phyloP scores from a whole-genome alignment of 1,139 yeast species.

The Yamadazyma taylorii region DNA sequence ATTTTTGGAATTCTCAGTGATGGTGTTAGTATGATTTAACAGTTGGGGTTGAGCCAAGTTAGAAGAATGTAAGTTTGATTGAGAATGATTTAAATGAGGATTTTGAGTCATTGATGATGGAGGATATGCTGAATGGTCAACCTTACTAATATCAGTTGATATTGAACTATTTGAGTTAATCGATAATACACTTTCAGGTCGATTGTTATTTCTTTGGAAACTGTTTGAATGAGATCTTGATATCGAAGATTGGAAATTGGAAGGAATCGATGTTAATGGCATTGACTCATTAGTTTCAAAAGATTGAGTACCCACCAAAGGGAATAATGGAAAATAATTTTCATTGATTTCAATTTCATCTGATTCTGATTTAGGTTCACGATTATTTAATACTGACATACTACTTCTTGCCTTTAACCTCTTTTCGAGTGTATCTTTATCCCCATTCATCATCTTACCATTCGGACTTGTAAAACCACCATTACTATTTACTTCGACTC shows the following conservation, averaged over 20 bases:
- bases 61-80: constrained; percentile 9
- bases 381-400: not conserved
- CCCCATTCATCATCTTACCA: not conserved
- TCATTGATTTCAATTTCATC: constrained; percentile 12
- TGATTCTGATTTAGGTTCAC: not conserved
- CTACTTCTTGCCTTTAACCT: not conserved
- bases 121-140: constrained; percentile 14
- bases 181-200: constrained; percentile 47
- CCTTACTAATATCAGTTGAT: constrained; percentile 10
- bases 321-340: constrained; percentile 51
- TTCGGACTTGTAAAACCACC: not conserved
- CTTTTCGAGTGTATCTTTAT: not conserved
- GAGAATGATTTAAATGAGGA: constrained; percentile 7
- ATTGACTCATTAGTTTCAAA: constrained; percentile 38
- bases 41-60: not conserved
- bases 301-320: constrained; percentile 48
- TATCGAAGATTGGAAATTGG: constrained; percentile 5
- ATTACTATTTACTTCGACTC: not conserved
- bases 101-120: constrained; percentile 10
- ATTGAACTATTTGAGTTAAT: constrained; percentile 39
- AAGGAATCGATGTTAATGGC: constrained; percentile 36
- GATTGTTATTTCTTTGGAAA: constrained; percentile 24
- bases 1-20: constrained; percentile 2
- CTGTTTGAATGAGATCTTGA: constrained; percentile 12
- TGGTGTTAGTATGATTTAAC: not conserved